Base-by-base conservation (phyloP, 169 alveolate species). In the Eimeria acervulina region DNA sequence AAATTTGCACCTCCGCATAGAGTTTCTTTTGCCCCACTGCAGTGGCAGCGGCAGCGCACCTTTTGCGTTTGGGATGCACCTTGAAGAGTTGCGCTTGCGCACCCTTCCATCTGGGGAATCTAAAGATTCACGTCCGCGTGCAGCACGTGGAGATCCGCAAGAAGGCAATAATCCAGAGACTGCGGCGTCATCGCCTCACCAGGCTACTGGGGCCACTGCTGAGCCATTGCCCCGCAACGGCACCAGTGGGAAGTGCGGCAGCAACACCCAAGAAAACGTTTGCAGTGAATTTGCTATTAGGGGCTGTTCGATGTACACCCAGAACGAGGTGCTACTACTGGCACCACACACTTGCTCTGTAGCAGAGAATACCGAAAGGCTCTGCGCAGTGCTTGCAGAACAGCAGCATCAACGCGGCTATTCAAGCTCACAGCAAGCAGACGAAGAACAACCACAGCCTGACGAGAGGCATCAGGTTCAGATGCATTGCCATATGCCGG, bases 281-380 rank as follows among this genome's bases (percentile, higher is more conserved):
- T 87, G 83, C 83, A 87, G 83, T n/a, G 70, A 33, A 36, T 87
- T 87, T 61, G 40, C 36, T 28, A 23, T 87, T 23, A 87, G 10
- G n/a, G 81, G 63, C 66, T 61, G 70, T 31, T 55, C 93, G 7
- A 8, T 61, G 63, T 87, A 87, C 66, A 40, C 63, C 28, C 93
- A 87, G 21, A 42, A 87, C 61, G 93, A 87, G 93, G 83, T 87
- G 93, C 83, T 59, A 59, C 59, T 87, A 0, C 83, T 87, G 55
- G 59, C 83, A 26, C 93, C 93, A 21, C 93, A 87, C 66, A 87
- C 93, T 1, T 28, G 93, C 81, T 36, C 81, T 26, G 78, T 12
- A 40, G n/a, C 63, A 10, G 93, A 87, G 81, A 87, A 21, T 12
- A 26, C 40, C 26, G 63, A 87, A 40, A 44, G 47, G 40, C 93